A percentile compares a stretch with the other conserved stretches of the same genome.
Conservation (phyloP, 495 filamentous ascomycete species). For the Hyaloscypha bicolor region DNA sequence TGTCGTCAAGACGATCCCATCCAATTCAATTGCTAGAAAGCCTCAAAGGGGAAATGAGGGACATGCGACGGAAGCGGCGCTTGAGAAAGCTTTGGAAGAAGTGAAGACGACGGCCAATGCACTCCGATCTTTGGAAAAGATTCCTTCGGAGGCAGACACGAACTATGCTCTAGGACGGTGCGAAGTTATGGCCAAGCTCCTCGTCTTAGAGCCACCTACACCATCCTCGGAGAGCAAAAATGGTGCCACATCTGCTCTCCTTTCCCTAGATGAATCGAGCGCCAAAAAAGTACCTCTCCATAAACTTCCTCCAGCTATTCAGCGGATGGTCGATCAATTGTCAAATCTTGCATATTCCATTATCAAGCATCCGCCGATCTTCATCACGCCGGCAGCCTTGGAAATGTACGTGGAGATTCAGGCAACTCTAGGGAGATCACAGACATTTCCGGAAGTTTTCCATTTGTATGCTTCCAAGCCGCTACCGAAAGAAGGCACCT, state of each 20-base stretch:
- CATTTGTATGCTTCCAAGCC: slow-evolving; percentile 84
- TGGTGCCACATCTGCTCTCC: slow-evolving; percentile 32
- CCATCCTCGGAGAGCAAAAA: slow-evolving; percentile 8
- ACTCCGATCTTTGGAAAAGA: slow-evolving; percentile 12
- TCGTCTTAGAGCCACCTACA: slow-evolving; percentile 19
- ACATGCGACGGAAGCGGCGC: slow-evolving; percentile 17
- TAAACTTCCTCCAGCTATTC: slow-evolving; percentile 16
- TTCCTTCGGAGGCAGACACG: slow-evolving; percentile 29
- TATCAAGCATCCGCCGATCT: slow-evolving; percentile 73
- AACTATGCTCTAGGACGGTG: slow-evolving; percentile 14
- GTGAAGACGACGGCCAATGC: slow-evolving; percentile 10
- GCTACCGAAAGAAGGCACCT: slow-evolving; percentile 60
- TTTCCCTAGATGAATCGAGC: slow-evolving; percentile 29
- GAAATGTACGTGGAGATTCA: slow-evolving; percentile 72
- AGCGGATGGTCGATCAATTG: slow-evolving; percentile 39
- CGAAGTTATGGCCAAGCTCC: slow-evolving; percentile 19
- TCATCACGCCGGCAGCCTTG: slow-evolving; percentile 75
- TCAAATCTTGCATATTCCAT: slow-evolving; percentile 63
- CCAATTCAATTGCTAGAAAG: too few relatives aligned
- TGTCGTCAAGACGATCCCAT: neutral
- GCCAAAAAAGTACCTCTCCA: slow-evolving; percentile 15
- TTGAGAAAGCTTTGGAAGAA: slow-evolving; percentile 13
- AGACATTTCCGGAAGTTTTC: slow-evolving; percentile 78
- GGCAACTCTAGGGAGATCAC: slow-evolving; percentile 65
- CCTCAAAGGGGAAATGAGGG: neutral